These are phyloP conservation scores for Fusarium scirpi DNA, from an alignment of 2,329 filamentous ascomycete species.

Conservation along the genomic window DNA sequence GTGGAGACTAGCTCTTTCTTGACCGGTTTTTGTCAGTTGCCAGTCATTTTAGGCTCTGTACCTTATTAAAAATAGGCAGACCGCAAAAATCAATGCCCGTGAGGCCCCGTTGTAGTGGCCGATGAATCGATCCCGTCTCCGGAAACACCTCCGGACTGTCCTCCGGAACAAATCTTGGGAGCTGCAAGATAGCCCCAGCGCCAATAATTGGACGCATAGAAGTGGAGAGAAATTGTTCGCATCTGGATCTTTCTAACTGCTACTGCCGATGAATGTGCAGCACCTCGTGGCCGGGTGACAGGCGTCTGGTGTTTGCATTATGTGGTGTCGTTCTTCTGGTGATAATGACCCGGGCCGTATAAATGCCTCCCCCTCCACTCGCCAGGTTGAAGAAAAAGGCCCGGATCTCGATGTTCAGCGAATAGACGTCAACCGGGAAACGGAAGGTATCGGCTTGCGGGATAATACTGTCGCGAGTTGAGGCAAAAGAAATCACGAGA, in stretches of 20 bases:
- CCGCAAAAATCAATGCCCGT: background rate
- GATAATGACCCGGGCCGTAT: constrained; percentile 9
- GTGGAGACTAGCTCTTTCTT: constrained; percentile 9
- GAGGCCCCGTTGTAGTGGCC: constrained; percentile 18
- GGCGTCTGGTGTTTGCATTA: constrained; percentile 26
- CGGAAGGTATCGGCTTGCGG: constrained; percentile 38
- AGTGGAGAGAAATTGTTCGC: constrained; percentile 31
- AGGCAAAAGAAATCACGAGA: constrained; percentile 17
- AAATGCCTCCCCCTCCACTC: constrained; percentile 29
- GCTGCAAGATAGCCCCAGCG: constrained; percentile 7
- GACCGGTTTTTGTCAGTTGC: background rate
- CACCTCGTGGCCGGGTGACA: constrained; percentile 30
- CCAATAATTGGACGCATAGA: constrained; percentile 19
- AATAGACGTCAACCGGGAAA: constrained; percentile 15
- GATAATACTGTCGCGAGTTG: constrained; percentile 21
- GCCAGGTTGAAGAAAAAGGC: constrained; percentile 30
- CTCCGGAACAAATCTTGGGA: constrained; percentile 32
- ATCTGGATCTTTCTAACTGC: constrained; percentile 16
- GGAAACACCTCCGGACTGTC: constrained; percentile 37
- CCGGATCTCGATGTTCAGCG: constrained; percentile 34
- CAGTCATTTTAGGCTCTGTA: background rate
- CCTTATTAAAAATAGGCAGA: background rate
- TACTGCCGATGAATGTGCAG: constrained; percentile 20
- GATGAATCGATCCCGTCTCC: constrained; percentile 34
- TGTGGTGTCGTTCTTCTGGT: constrained; percentile 9